Evolutionary conservation across 768 basidiomycete species (phyloP).

Genomic region (Tubosaeta sp.): DNA sequence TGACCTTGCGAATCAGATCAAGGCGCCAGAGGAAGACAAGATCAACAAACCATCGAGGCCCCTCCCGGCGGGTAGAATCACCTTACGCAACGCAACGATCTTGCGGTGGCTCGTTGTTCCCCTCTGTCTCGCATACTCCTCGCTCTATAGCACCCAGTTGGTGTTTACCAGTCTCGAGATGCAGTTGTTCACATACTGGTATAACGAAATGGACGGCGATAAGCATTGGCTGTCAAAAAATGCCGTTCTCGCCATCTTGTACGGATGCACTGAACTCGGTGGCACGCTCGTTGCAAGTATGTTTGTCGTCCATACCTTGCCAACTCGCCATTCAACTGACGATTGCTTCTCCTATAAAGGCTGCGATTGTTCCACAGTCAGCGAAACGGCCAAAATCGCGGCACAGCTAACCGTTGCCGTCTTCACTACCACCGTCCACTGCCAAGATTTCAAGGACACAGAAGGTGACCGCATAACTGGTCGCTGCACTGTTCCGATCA

Average conservation of each 20-base stretch:
- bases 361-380: conserved; percentile 20
- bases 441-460: conserved; percentile 46
- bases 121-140: conserved; percentile 33
- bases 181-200: conserved; percentile 30
- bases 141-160: conserved; percentile 28
- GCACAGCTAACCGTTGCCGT: conserved; percentile 35
- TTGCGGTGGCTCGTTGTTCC: conserved; percentile 37
- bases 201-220: conserved; percentile 38
- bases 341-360: conserved; percentile 11
- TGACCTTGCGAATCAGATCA: conserved; percentile 41
- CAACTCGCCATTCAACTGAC: neutral
- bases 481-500: conserved; percentile 42
- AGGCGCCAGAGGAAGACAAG: conserved; percentile 39
- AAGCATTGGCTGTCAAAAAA: conserved; percentile 38
- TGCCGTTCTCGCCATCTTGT: conserved; percentile 35
- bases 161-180: conserved; percentile 33
- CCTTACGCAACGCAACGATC: conserved; percentile 27
- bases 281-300: conserved; percentile 38
- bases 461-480: conserved; percentile 38
- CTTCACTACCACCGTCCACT: conserved; percentile 46
- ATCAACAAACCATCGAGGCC: conserved; percentile 44
- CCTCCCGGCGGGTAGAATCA: conserved; percentile 40
- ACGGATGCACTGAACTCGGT: conserved; percentile 36
- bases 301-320: neutral
- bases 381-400: conserved; percentile 28